A percentile compares a stretch with the other conserved stretches of the same genome.
Conservation (phyloP, 2,329 filamentous ascomycete genomes). For the Graphilbum sp. region DNA sequence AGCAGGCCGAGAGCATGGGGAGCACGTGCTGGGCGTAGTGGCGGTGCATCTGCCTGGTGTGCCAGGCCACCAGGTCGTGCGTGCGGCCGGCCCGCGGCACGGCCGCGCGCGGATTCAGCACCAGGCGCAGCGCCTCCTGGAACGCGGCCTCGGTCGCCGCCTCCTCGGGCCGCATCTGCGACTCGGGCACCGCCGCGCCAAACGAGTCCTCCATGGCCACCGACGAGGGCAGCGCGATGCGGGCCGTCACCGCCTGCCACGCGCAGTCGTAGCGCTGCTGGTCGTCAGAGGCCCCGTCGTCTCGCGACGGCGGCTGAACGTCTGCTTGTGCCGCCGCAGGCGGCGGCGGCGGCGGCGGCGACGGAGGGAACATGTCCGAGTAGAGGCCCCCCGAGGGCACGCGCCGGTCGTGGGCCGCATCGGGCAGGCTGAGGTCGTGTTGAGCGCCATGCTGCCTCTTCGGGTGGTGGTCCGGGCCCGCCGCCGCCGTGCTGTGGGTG, state of each 20-base stretch:
- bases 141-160: constrained; percentile 24
- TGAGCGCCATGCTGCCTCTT: constrained; percentile 1
- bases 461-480: constrained; percentile 10
- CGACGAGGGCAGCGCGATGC: constrained; percentile 38
- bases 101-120: constrained; percentile 29
- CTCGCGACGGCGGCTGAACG: no score
- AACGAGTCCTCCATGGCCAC: constrained; percentile 38
- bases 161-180: constrained; percentile 21
- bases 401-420: constrained; percentile 3
- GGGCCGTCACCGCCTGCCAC: constrained; percentile 44
- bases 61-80: constrained; percentile 42
- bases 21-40: constrained; percentile 45
- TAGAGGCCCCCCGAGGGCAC: no score
- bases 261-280: constrained; percentile 43
- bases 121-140: constrained; percentile 32
- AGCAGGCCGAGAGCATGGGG: constrained; percentile 33
- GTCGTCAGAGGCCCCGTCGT: constrained; percentile 20
- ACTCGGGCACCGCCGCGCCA: constrained; percentile 27
- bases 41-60: constrained; percentile 41
- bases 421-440: constrained; percentile 8
- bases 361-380: no score
- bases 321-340: no score
- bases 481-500: no score
- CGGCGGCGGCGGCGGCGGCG: no score
- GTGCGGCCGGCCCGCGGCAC: constrained; percentile 34